These are phyloP conservation scores for Blastobotrys petasosporus DNA, from an alignment of 1,139 yeast species.

Conservation along the genomic window DNA sequence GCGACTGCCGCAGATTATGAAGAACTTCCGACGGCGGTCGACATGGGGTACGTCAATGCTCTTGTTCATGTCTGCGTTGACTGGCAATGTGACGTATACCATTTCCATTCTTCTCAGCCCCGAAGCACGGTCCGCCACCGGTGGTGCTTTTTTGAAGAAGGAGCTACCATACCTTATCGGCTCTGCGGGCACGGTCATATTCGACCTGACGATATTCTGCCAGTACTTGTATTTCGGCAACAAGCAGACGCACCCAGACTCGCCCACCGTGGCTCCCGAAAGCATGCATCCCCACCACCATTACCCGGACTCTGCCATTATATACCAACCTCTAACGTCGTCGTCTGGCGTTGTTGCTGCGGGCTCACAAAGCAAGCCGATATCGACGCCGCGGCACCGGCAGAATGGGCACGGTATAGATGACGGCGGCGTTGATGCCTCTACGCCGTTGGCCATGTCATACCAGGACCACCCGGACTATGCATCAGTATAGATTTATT, in stretches of 20 bases:
- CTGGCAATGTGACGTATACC: slow-evolving; percentile 79
- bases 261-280: background rate
- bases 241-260: slow-evolving; percentile 12
- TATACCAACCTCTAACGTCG: background rate
- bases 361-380: background rate
- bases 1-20: slow-evolving; percentile 76
- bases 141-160: slow-evolving; percentile 48
- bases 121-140: slow-evolving; percentile 36
- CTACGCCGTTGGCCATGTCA: slow-evolving; percentile 6
- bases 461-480: background rate
- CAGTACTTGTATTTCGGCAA: slow-evolving; percentile 43
- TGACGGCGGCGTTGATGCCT: background rate
- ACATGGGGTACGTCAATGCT: slow-evolving; percentile 81
- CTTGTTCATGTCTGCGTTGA: slow-evolving; percentile 68
- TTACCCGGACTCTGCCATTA: background rate
- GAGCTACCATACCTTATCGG: slow-evolving; percentile 78
- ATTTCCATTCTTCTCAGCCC: slow-evolving; percentile 53
- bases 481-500: too few species aligned
- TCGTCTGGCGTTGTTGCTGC: background rate
- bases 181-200: slow-evolving; percentile 76
- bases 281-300: background rate
- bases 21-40: slow-evolving; percentile 68
- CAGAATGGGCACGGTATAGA: background rate
- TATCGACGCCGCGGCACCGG: slow-evolving; percentile 39
- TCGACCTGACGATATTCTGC: slow-evolving; percentile 69